Conservation (phyloP, 2,329 filamentous ascomycete genomes). For the Nemania sp. region DNA sequence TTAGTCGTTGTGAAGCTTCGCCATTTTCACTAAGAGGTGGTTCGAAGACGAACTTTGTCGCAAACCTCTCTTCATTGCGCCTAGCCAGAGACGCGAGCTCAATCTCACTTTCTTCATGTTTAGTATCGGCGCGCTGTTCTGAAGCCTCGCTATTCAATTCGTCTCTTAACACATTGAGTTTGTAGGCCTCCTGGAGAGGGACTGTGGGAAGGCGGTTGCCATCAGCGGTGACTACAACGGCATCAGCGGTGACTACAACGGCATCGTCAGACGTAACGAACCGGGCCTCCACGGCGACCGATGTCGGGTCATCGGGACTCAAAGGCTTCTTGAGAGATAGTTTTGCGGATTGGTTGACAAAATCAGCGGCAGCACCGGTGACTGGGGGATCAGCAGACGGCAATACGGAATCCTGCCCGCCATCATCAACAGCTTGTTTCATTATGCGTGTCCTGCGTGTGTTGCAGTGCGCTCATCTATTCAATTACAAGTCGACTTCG, state of each 20-base stretch:
- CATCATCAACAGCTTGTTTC: constrained; percentile 34
- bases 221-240: constrained; percentile 76
- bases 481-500: neutral
- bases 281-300: constrained; percentile 71
- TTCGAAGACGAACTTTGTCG: constrained; percentile 28
- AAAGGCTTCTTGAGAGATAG: constrained; percentile 58
- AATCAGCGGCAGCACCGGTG: constrained; percentile 63
- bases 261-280: constrained; percentile 78
- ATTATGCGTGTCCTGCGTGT: constrained; percentile 32
- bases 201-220: constrained; percentile 76
- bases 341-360: constrained; percentile 71
- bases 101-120: constrained; percentile 45
- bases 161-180: constrained; percentile 73
- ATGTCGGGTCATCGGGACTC: constrained; percentile 49
- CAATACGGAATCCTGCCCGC: constrained; percentile 33
- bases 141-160: constrained; percentile 53
- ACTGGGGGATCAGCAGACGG: constrained; percentile 45
- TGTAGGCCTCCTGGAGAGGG: constrained; percentile 76
- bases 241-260: constrained; percentile 77
- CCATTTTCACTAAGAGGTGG: constrained; percentile 48
- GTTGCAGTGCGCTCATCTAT: neutral
- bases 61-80: constrained; percentile 37
- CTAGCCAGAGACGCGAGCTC: constrained; percentile 36
- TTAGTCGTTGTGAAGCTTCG: constrained; percentile 56
- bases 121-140: constrained; percentile 46